phyloP scores from a whole-genome alignment of 192 early-diverging fungal genomes.

The Geosiphon pyriformis region DNA sequence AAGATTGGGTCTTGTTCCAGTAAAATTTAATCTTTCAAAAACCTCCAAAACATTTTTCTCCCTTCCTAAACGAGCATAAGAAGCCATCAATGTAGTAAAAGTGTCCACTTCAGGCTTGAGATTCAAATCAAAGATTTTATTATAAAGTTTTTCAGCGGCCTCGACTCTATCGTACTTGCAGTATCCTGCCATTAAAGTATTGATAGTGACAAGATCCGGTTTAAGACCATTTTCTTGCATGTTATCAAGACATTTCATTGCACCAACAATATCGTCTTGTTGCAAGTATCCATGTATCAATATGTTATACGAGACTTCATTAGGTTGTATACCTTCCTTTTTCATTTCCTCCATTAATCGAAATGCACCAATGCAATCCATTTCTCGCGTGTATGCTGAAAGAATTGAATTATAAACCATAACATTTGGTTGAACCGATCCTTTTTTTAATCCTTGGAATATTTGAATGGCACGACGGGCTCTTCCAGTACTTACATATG shows the following conservation, averaged over 20 bases:
- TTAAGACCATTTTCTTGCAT: background rate
- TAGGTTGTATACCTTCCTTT: background rate
- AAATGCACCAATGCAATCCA: background rate
- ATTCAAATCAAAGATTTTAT: slow-evolving; percentile 10
- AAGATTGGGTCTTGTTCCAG: background rate
- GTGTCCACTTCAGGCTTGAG: slow-evolving; percentile 12
- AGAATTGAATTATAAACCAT: slow-evolving; percentile 1
- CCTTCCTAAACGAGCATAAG: background rate
- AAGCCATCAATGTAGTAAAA: slow-evolving; percentile 10
- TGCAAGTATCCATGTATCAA: slow-evolving; percentile 7
- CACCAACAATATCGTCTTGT: slow-evolving; percentile 9
- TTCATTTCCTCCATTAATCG: slow-evolving; percentile 14
- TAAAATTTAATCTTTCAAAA: background rate
- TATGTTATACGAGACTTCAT: slow-evolving; percentile 7
- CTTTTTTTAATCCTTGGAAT: slow-evolving; percentile 5
- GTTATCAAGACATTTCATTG: slow-evolving; percentile 8
- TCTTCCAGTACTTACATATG: slow-evolving; percentile 6
- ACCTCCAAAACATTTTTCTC: background rate
- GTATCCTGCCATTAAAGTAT: slow-evolving; percentile 20
- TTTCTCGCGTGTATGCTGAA: slow-evolving; percentile 9
- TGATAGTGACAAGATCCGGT: slow-evolving; percentile 7
- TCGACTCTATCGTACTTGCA: background rate
- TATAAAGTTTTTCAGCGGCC: slow-evolving; percentile 1
- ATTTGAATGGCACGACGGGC: background rate
- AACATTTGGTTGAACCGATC: background rate